These are phyloP conservation scores for Sequoia sempervirens DNA, from an alignment of 75 land plant genomes.

Conservation along the genomic window DNA sequence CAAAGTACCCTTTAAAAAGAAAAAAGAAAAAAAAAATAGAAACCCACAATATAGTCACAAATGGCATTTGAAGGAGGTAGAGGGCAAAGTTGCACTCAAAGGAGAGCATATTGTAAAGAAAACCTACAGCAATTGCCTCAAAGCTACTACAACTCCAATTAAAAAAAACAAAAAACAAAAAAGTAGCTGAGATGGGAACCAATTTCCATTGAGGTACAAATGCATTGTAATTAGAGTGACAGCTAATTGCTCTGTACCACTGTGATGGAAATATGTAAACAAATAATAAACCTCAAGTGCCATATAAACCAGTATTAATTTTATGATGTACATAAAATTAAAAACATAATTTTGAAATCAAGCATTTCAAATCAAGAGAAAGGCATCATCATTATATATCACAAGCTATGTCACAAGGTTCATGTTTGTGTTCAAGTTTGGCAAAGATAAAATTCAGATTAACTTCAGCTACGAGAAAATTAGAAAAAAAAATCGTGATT, in stretches of 20 bases:
- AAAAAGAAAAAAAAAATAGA: neutral
- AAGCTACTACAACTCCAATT: neutral
- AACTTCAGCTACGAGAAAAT: no score
- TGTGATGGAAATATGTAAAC: neutral
- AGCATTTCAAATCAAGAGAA: no score
- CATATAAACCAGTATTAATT: no score
- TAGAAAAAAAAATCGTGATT: no score
- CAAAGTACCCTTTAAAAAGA: neutral
- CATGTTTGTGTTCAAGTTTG: no score
- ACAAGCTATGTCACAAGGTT: no score
- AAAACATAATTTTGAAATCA: no score
- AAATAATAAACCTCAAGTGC: neutral
- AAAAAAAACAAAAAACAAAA: neutral
- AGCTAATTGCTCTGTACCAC: neutral
- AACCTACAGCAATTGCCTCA: neutral
- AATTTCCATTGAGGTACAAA: neutral
- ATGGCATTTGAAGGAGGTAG: neutral
- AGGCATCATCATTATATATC: no score
- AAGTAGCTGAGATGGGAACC: neutral
- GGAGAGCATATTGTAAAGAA: neutral
- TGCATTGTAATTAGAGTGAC: neutral
- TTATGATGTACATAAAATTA: no score
- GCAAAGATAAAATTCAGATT: no score
- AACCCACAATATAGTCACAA: neutral
- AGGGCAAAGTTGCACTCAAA: neutral